Base-by-base conservation (phyloP, 805 yeast genomes). In the Debaryomyces hansenii region DNA sequence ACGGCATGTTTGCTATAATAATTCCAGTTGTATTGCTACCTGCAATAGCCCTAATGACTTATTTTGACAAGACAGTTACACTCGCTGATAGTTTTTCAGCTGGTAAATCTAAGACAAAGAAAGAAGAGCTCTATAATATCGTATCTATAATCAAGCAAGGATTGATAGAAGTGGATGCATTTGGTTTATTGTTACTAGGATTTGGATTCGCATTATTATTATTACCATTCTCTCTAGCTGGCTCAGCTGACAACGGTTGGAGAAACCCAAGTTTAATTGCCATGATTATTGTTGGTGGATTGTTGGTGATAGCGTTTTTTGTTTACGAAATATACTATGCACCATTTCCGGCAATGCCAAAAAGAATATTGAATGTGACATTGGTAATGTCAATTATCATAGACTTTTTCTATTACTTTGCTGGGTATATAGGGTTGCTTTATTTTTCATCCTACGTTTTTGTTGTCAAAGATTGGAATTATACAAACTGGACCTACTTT, bases 1-100 rank as follows among this genome's bases (percentile, higher is more conserved):
- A 71, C 51, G 80, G 79, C 45, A 67, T 75, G 64, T 77, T 77
- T 62, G 70, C 74, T 27, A 66, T 77, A 32, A 67, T 77, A 27
- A 63, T 69, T 51, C 81, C 81, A 6, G 69, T 64, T 20, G 68
- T 66, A 14, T 48, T 65, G 15, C 29, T 53, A 18, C 77, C 77
- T 20, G 64, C 67, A 11, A 50, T 69, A 27, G 16, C 43, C 3
- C 46, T 67, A 21, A 59, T 72, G 63, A 50, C 58, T 12, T 60
- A 54, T 44, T 55, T 62, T 46, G 75, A 72, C 41, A 57, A 56
- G 33, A 53, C 57, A 40, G 72, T 72, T 11, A 21, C 24, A 5
- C 24, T 21, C 7, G 5, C 24, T 21, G 24, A 21, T 21, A 7
- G 24, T 5, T 21, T 21, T 21, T 21, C 24, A 21, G 7, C 24